A percentile compares a stretch with the other conserved stretches of the same genome.
Evolutionary conservation across 2,329 filamentous ascomycete species (phyloP).

Genomic region (Colletotrichum sp.): DNA sequence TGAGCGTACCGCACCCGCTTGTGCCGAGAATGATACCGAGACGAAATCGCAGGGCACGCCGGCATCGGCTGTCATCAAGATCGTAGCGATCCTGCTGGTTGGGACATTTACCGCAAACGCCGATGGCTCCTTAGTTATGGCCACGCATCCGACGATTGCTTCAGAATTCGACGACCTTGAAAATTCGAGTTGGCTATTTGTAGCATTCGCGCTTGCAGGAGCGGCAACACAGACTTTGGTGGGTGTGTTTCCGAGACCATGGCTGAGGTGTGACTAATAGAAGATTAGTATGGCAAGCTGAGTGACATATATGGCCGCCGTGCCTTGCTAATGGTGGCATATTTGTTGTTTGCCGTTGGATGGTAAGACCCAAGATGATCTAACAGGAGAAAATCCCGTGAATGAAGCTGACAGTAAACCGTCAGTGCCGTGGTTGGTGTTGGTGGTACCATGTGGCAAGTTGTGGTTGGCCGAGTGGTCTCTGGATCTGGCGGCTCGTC

Average conservation of each 20-base stretch:
- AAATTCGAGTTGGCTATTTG: slow-evolving; percentile 56
- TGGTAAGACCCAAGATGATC: slow-evolving; percentile 46
- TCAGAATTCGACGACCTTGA: slow-evolving; percentile 64
- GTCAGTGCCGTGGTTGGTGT: slow-evolving; percentile 39
- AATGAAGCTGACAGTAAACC: slow-evolving; percentile 13
- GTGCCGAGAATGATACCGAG: background rate
- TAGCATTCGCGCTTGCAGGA: slow-evolving; percentile 34
- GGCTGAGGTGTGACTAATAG: background rate
- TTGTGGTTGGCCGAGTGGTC: slow-evolving; percentile 55
- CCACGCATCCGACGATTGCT: slow-evolving; percentile 67
- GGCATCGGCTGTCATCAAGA: slow-evolving; percentile 21
- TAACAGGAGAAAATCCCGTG: background rate
- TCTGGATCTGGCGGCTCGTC: slow-evolving; percentile 58
- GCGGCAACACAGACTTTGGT: slow-evolving; percentile 45
- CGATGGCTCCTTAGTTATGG: slow-evolving; percentile 69
- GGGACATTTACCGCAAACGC: slow-evolving; percentile 69
- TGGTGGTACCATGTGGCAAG: slow-evolving; percentile 50
- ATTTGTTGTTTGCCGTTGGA: slow-evolving; percentile 54
- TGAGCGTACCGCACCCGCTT: slow-evolving; percentile 3
- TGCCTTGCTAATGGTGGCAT: slow-evolving; percentile 50
- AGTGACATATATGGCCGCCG: slow-evolving; percentile 63
- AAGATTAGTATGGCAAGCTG: slow-evolving; percentile 55
- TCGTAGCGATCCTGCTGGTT: slow-evolving; percentile 27
- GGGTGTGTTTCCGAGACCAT: slow-evolving; percentile 21
- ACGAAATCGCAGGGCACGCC: background rate